Evolutionary conservation across 768 basidiomycete genomes (phyloP).

Genomic region (Boletus insuetus): DNA sequence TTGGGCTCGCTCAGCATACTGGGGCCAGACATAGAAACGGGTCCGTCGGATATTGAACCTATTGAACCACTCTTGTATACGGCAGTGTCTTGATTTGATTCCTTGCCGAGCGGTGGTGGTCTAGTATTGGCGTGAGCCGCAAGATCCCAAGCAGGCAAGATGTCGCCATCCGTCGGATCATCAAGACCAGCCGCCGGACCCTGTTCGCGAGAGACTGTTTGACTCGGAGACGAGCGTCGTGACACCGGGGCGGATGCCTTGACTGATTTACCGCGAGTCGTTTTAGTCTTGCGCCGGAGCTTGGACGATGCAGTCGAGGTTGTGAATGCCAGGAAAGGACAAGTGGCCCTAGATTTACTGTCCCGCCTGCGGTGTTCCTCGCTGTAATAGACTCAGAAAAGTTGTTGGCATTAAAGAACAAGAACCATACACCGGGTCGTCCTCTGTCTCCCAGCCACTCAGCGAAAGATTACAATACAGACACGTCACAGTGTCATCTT

Average conservation of each 20-base stretch:
- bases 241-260: slow-evolving; percentile 15
- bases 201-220: not conserved
- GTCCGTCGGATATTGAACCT: not conserved
- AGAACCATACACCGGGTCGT: slow-evolving; percentile 78
- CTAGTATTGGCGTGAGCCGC: not conserved
- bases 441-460: slow-evolving; percentile 83
- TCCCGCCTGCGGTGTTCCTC: slow-evolving; percentile 74
- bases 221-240: slow-evolving; percentile 13
- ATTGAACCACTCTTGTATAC: not conserved
- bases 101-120: not conserved
- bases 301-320: slow-evolving; percentile 22
- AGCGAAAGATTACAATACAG: slow-evolving; percentile 79
- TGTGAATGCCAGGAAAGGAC: slow-evolving; percentile 42
- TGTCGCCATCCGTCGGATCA: not conserved
- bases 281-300: slow-evolving; percentile 23
- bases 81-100: not conserved
- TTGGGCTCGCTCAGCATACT: not conserved
- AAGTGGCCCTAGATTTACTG: slow-evolving; percentile 41
- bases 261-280: slow-evolving; percentile 19
- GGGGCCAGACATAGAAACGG: not conserved
- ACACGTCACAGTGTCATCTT: slow-evolving; percentile 82
- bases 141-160: not conserved
- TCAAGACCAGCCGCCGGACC: not conserved
- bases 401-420: not conserved
- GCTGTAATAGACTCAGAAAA: slow-evolving; percentile 35